A percentile compares a stretch with the other conserved stretches of the same genome.
Evolutionary conservation across 2,329 filamentous ascomycete genomes (phyloP).

Genomic region (Phialophora verrucosa): DNA sequence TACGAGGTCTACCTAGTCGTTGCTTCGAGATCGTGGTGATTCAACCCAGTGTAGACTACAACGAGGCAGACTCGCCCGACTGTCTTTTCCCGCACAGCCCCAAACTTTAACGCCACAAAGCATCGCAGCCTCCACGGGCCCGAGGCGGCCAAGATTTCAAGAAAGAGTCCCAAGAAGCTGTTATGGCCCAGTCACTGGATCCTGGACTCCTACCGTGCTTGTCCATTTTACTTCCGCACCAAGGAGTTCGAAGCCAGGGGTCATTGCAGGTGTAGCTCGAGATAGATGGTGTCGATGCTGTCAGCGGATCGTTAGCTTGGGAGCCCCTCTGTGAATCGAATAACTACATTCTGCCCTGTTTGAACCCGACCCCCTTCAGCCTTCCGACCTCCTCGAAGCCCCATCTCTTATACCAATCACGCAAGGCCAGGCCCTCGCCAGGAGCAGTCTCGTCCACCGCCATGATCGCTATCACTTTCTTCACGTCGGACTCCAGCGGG

Average conservation of each 20-base stretch:
- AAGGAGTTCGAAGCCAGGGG: background rate
- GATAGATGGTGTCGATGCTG: slow-evolving; percentile 32
- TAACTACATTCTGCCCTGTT: slow-evolving; percentile 47
- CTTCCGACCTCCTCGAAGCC: slow-evolving; percentile 49
- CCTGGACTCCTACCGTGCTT: background rate
- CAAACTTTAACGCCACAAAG: slow-evolving; percentile 4
- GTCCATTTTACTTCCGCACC: background rate
- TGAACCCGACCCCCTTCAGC: slow-evolving; percentile 48
- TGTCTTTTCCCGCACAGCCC: background rate
- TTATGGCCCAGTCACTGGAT: background rate
- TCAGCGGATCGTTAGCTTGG: slow-evolving; percentile 6
- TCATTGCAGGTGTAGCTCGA: slow-evolving; percentile 29
- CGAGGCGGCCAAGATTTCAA: background rate
- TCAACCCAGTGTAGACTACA: background rate
- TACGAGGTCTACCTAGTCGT: background rate
- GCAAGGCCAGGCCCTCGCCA: slow-evolving; percentile 43
- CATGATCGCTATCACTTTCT: slow-evolving; percentile 48
- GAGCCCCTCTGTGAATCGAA: background rate
- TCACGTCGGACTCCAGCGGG: slow-evolving; percentile 34
- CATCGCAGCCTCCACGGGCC: background rate
- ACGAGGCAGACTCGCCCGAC: background rate
- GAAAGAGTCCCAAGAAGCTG: background rate
- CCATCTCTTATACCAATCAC: slow-evolving; percentile 47
- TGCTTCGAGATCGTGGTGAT: background rate
- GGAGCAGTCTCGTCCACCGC: slow-evolving; percentile 46